These are phyloP conservation scores for Trichoderma gamsii DNA, from an alignment of 495 filamentous ascomycete species.

Conservation along the genomic window DNA sequence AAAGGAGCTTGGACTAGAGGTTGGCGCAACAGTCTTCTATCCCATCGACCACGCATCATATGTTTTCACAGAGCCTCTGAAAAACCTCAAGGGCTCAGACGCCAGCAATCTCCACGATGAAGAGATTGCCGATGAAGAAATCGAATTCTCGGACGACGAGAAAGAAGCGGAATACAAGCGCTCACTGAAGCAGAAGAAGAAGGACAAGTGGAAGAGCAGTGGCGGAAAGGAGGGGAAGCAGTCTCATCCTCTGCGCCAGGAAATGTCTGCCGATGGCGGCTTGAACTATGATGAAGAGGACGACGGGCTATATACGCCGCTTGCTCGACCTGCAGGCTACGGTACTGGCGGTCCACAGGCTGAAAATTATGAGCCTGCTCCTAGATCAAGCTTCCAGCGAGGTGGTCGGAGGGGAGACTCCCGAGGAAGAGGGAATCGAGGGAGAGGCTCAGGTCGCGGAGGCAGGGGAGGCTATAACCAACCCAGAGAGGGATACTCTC, in stretches of 20 bases:
- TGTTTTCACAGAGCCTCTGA: constrained; percentile 76
- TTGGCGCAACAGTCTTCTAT: constrained; percentile 69
- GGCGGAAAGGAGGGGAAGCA: constrained; percentile 25
- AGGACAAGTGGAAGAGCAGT: constrained; percentile 37
- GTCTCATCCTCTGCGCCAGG: constrained; percentile 25
- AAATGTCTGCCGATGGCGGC: constrained; percentile 29
- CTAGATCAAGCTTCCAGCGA: constrained; percentile 30
- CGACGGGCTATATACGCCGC: constrained; percentile 61
- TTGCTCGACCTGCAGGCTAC: constrained; percentile 55
- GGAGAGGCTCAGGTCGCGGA: constrained; percentile 39
- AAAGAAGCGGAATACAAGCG: constrained; percentile 77
- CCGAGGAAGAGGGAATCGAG: constrained; percentile 41
- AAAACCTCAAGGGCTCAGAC: constrained; percentile 75
- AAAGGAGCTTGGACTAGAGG: constrained; percentile 52
- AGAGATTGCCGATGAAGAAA: constrained; percentile 75
- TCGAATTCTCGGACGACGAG: constrained; percentile 95
- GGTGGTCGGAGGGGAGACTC: constrained; percentile 35
- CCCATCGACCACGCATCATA: constrained; percentile 66
- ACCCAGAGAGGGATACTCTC: constrained; percentile 19
- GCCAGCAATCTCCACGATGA: constrained; percentile 93
- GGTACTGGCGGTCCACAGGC: constrained; percentile 32
- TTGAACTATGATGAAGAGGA: constrained; percentile 57
- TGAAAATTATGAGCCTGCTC: constrained; percentile 35
- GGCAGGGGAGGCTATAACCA: constrained; percentile 26
- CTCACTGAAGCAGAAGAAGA: constrained; percentile 51